A percentile compares a stretch with the other conserved stretches of the same genome.
phyloP scores from a whole-genome alignment of 768 basidiomycete species.

The Suillus paluster region DNA sequence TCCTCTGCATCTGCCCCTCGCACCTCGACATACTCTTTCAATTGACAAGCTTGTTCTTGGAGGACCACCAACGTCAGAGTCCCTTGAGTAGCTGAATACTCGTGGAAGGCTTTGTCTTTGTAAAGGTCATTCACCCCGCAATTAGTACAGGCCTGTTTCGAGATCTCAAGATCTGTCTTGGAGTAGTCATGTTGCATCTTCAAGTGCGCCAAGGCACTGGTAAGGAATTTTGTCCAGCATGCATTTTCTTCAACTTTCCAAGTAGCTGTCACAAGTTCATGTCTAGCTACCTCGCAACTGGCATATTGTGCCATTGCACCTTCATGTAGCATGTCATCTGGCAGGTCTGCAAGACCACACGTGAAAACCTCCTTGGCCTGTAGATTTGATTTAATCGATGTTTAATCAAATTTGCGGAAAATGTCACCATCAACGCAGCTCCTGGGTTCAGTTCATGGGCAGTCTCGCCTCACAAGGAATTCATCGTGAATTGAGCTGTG shows the following conservation, averaged over 20 bases:
- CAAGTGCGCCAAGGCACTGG: not conserved
- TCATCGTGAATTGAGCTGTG: not conserved
- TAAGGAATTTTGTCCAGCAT: not conserved
- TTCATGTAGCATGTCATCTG: constrained; percentile 4
- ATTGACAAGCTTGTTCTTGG: not conserved
- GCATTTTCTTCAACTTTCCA: constrained; percentile 7
- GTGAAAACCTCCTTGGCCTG: constrained; percentile 5
- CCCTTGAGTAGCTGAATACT: not conserved
- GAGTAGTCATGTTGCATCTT: not conserved
- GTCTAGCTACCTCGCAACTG: not conserved
- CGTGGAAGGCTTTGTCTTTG: not conserved
- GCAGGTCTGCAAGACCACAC: not conserved
- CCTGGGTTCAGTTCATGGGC: not conserved
- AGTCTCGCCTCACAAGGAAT: not conserved
- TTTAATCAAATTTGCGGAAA: no score
- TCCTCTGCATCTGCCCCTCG: not conserved
- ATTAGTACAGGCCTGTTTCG: not conserved
- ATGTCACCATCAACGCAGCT: not conserved
- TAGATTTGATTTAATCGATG: no score
- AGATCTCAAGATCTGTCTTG: not conserved
- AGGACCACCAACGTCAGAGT: not conserved
- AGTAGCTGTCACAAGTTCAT: not conserved
- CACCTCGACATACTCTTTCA: not conserved
- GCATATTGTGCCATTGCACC: constrained; percentile 7
- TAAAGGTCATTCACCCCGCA: not conserved